Conservation (phyloP, 768 basidiomycete genomes). For the Suillus sp. region DNA sequence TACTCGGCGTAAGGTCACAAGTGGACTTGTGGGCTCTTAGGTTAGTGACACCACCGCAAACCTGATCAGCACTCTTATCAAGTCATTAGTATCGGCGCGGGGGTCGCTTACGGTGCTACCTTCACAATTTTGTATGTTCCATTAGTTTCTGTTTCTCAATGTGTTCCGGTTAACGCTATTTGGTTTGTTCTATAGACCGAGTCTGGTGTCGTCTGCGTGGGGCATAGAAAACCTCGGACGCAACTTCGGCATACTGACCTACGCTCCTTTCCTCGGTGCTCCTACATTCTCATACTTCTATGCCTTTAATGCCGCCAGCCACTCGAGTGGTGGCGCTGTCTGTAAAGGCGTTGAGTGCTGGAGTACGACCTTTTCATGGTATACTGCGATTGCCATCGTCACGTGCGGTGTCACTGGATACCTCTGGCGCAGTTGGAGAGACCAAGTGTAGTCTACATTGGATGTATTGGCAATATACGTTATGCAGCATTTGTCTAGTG, state of each 20-base stretch:
- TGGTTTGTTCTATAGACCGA: slow-evolving; percentile 49
- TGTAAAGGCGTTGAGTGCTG: slow-evolving; percentile 68
- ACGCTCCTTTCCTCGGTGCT: slow-evolving; percentile 76
- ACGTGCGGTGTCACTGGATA: slow-evolving; percentile 47
- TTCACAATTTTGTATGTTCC: slow-evolving; percentile 70
- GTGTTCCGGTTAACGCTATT: slow-evolving; percentile 5
- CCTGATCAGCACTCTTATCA: slow-evolving; percentile 8
- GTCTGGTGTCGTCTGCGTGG: slow-evolving; percentile 72
- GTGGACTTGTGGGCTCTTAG: slow-evolving; percentile 70
- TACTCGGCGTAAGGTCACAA: slow-evolving; percentile 47
- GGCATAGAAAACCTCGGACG: slow-evolving; percentile 69
- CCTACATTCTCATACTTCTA: slow-evolving; percentile 79
- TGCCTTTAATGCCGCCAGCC: slow-evolving; percentile 62
- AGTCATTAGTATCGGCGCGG: slow-evolving; percentile 56
- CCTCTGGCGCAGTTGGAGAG: slow-evolving; percentile 68
- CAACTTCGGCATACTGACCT: slow-evolving; percentile 75
- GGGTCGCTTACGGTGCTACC: slow-evolving; percentile 66
- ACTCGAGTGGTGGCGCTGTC: slow-evolving; percentile 43
- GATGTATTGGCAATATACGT: not conserved
- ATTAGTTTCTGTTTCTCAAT: not conserved
- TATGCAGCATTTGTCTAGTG: not conserved
- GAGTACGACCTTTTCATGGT: slow-evolving; percentile 63
- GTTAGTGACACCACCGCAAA: slow-evolving; percentile 36
- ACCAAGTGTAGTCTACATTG: slow-evolving; percentile 41
- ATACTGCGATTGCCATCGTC: slow-evolving; percentile 42